Evolutionary conservation across 768 basidiomycete species (phyloP).

Genomic region (Boletus fagicola): DNA sequence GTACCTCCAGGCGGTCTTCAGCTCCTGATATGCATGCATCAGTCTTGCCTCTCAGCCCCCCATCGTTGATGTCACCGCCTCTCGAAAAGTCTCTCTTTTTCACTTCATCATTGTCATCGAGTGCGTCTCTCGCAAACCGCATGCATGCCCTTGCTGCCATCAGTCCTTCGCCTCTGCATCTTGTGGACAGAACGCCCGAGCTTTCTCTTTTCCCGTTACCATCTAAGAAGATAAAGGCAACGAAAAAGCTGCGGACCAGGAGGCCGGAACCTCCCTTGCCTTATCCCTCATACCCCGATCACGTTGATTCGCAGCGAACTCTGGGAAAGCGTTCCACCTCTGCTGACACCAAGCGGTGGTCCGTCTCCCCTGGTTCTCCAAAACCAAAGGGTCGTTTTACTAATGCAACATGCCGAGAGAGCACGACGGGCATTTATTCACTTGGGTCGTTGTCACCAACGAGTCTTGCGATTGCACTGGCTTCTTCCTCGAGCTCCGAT

Average conservation of each 20-base stretch:
- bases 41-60: conserved; percentile 55
- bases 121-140: conserved; percentile 14
- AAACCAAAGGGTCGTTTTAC: conserved; percentile 9
- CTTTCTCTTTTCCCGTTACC: conserved; percentile 21
- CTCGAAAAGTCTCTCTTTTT: conserved; percentile 59
- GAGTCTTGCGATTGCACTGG: conserved; percentile 22
- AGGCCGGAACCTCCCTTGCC: conserved; percentile 19
- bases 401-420: conserved; percentile 2
- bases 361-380: conserved; percentile 9
- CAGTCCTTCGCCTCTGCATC: background rate
- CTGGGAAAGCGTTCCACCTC: background rate
- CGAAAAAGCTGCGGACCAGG: conserved; percentile 5
- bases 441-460: conserved; percentile 26
- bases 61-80: conserved; percentile 54
- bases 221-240: conserved; percentile 5
- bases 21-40: conserved; percentile 33
- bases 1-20: conserved; percentile 11
- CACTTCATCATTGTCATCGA: conserved; percentile 25
- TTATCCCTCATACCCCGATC: conserved; percentile 24
- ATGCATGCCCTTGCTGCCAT: background rate
- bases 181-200: conserved; percentile 9
- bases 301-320: background rate
- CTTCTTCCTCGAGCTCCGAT: conserved; percentile 23
- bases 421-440: conserved; percentile 5
- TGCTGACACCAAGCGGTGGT: background rate